phyloP scores from a whole-genome alignment of 164 flowering plant species.

The Taxillus chinensis region DNA sequence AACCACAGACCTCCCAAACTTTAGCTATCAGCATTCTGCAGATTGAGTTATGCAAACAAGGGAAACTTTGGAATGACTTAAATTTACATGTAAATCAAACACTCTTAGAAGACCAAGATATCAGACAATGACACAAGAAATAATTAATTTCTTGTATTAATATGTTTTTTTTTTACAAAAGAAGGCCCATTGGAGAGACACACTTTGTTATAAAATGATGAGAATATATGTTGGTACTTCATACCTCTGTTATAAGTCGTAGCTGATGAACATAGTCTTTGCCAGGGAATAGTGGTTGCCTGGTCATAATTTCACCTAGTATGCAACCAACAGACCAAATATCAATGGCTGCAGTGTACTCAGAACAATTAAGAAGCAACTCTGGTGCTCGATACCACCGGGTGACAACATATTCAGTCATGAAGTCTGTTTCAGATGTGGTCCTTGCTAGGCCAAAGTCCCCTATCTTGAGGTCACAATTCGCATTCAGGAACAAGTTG shows the following conservation, averaged over 20 bases:
- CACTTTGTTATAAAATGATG: too few species aligned
- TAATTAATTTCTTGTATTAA: too few species aligned
- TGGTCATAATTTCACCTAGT: conserved; percentile 77
- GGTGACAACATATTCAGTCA: conserved; percentile 98
- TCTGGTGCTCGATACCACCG: conserved; percentile 99
- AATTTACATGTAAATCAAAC: too few species aligned
- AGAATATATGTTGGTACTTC: background rate
- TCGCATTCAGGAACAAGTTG: conserved; percentile 81
- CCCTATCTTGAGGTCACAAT: conserved; percentile 91
- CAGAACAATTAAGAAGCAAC: conserved; percentile 89
- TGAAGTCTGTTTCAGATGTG: conserved; percentile 95
- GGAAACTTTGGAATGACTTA: too few species aligned
- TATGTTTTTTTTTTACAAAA: too few species aligned
- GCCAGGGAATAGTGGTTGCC: conserved; percentile 80
- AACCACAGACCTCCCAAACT: too few species aligned
- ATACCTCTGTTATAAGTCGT: conserved; percentile 81
- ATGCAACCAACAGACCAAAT: conserved; percentile 97
- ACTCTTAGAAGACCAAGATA: too few species aligned
- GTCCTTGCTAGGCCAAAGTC: conserved; percentile 98
- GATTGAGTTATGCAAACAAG: too few species aligned
- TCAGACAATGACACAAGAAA: too few species aligned
- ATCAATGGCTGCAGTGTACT: conserved; percentile 93
- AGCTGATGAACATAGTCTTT: conserved; percentile 90
- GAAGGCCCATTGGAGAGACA: too few species aligned
- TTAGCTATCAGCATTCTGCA: too few species aligned